Evolutionary conservation across 768 basidiomycete genomes (phyloP).

Genomic region (Chalciporus pseudorubinellus): DNA sequence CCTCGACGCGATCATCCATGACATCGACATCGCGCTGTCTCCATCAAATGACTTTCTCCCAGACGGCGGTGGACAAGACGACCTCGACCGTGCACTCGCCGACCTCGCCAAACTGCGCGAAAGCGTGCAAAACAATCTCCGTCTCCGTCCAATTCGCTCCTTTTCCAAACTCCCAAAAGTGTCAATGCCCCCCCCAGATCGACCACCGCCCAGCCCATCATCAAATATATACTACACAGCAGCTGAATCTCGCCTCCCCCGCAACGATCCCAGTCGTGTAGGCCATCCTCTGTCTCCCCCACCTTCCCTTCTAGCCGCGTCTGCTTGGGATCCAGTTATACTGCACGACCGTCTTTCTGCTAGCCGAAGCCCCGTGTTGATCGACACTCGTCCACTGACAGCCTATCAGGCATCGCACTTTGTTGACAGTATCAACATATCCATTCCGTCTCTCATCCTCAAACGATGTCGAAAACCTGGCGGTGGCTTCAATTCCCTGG

Average conservation of each 20-base stretch:
- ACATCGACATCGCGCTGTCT: slow-evolving; percentile 21
- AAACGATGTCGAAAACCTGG: slow-evolving; percentile 77
- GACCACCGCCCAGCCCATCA: slow-evolving; percentile 37
- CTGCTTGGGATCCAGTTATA: slow-evolving; percentile 39
- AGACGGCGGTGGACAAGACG: slow-evolving; percentile 41
- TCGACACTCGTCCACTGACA: slow-evolving; percentile 77
- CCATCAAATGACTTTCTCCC: slow-evolving; percentile 6
- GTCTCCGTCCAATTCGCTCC: slow-evolving; percentile 72
- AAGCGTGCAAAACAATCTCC: slow-evolving; percentile 74
- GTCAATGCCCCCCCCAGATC: slow-evolving; percentile 28
- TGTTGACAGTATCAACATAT: slow-evolving; percentile 72
- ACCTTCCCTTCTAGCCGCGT: slow-evolving; percentile 36
- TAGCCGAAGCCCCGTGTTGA: slow-evolving; percentile 54
- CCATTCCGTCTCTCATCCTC: slow-evolving; percentile 87
- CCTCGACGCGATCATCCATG: slow-evolving; percentile 34
- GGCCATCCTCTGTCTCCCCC: slow-evolving; percentile 10
- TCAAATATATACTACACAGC: slow-evolving; percentile 56
- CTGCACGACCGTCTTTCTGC: slow-evolving; percentile 51
- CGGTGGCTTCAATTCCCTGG: slow-evolving; percentile 61
- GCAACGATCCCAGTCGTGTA: slow-evolving; percentile 19
- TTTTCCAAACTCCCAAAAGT: slow-evolving; percentile 50
- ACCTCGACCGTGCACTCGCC: slow-evolving; percentile 65
- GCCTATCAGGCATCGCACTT: slow-evolving; percentile 67
- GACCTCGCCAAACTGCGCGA: slow-evolving; percentile 66
- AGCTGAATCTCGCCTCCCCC: slow-evolving; percentile 32